Conservation (phyloP, 768 basidiomycete genomes). For the Panaeolus cyanescens region DNA sequence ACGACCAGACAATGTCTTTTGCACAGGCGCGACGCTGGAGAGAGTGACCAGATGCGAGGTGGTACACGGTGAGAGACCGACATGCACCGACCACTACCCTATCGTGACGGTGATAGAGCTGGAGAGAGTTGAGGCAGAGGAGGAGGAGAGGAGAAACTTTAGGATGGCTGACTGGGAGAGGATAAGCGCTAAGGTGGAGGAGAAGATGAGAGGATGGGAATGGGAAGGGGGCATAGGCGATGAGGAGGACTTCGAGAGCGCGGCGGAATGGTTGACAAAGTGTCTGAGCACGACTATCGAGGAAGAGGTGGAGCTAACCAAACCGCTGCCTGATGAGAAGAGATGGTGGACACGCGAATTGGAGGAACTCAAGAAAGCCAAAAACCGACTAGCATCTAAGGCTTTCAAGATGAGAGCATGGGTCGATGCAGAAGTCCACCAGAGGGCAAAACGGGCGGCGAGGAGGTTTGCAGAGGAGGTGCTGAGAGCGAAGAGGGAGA, state of each 20-base stretch:
- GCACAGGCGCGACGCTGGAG: conserved; percentile 15
- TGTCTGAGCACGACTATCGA: background rate
- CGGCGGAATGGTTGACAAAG: background rate
- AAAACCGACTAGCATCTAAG: conserved; percentile 12
- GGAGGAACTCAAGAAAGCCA: conserved; percentile 10
- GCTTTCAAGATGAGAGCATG: conserved; percentile 8
- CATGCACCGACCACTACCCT: conserved; percentile 40
- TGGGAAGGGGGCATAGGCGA: background rate
- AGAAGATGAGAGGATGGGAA: background rate
- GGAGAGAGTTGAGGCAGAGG: background rate
- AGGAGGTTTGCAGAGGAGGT: conserved; percentile 19
- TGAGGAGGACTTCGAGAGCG: conserved; percentile 5
- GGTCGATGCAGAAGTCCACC: conserved; percentile 22
- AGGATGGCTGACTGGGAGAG: conserved; percentile 29
- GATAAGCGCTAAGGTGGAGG: conserved; percentile 21
- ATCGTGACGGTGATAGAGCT: conserved; percentile 32
- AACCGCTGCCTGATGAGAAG: conserved; percentile 11
- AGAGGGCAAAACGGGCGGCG: conserved; percentile 7
- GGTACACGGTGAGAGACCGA: conserved; percentile 10
- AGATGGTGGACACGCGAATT: conserved; percentile 30
- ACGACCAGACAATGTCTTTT: conserved; percentile 45
- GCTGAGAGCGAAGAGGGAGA: conserved; percentile 17
- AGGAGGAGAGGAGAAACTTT: conserved; percentile 24
- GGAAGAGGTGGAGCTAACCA: conserved; percentile 3
- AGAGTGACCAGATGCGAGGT: conserved; percentile 27